Evolutionary conservation across 2,329 filamentous ascomycete species (phyloP).

Genomic region (Didymella pomorum): DNA sequence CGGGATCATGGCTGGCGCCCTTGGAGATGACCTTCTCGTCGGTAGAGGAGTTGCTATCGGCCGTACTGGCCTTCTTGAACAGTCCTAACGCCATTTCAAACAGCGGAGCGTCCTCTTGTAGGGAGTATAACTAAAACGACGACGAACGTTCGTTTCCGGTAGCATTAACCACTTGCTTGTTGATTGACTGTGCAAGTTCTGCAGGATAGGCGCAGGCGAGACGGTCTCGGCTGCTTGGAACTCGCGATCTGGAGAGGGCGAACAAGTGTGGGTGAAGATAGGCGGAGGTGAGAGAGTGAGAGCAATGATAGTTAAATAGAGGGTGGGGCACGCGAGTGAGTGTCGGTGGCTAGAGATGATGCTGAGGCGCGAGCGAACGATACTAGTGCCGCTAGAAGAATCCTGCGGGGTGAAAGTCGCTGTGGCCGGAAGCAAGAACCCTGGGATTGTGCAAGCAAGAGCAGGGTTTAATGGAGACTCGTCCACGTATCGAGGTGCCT

Average conservation of each 20-base stretch:
- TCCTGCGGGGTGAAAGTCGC: constrained; percentile 31
- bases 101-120: constrained; percentile 56
- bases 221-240: constrained; percentile 7
- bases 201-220: constrained; percentile 7
- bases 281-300: constrained; percentile 1
- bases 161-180: constrained; percentile 51
- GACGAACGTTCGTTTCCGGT: constrained; percentile 39
- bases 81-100: constrained; percentile 61
- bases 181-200: not conserved
- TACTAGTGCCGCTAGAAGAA: constrained; percentile 22
- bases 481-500: constrained; percentile 12
- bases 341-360: constrained; percentile 20
- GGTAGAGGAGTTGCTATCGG: constrained; percentile 26
- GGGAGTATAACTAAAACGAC: constrained; percentile 51
- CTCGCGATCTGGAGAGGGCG: constrained; percentile 2
- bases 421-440: constrained; percentile 28
- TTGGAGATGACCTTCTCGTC: constrained; percentile 26
- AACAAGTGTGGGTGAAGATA: not conserved
- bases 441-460: constrained; percentile 12
- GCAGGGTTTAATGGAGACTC: constrained; percentile 11
- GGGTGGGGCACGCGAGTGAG: constrained; percentile 9
- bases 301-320: constrained; percentile 18
- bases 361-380: constrained; percentile 23
- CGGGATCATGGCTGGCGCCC: constrained; percentile 40
- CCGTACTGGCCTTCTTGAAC: constrained; percentile 34